Evolutionary conservation across 1,284 basidiomycete species (phyloP).

Genomic region (Ceratobasidium sp.): DNA sequence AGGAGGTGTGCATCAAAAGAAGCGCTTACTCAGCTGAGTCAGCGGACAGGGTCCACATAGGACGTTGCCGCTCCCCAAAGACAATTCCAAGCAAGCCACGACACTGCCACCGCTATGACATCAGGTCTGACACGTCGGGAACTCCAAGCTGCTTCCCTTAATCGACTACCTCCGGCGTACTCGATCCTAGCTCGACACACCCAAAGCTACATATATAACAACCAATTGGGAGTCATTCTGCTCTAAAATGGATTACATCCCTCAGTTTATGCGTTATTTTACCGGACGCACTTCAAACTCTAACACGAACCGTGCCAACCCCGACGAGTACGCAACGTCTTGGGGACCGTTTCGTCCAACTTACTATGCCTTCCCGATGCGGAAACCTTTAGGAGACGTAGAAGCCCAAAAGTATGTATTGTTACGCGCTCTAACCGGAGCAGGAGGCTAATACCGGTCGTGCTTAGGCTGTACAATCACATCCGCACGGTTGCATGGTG

Average conservation of each 20-base stretch:
- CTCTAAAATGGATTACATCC: not conserved
- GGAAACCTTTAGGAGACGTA: slow-evolving; percentile 47
- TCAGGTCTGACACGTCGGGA: not conserved
- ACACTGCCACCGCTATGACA: not conserved
- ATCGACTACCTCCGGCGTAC: not conserved
- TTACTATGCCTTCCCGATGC: slow-evolving; percentile 46
- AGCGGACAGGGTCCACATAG: too few species aligned
- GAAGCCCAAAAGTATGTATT: slow-evolving; percentile 53
- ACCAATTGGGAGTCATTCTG: not conserved
- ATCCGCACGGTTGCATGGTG: slow-evolving; percentile 53
- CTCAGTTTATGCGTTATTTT: slow-evolving; percentile 34
- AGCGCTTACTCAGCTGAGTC: too few species aligned
- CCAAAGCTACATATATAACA: not conserved
- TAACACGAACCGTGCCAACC: slow-evolving; percentile 20
- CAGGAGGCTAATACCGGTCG: not conserved
- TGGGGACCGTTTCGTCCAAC: slow-evolving; percentile 51
- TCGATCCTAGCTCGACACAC: not conserved
- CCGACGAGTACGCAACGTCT: slow-evolving; percentile 44
- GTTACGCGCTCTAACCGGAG: not conserved
- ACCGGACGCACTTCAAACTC: slow-evolving; percentile 40
- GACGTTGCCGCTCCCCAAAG: too few species aligned
- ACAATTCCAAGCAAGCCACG: too few species aligned
- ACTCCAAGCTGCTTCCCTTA: not conserved
- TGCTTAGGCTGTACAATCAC: slow-evolving; percentile 54
- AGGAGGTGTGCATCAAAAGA: too few species aligned